These are phyloP conservation scores for Phyllostachys edulis DNA, from an alignment of 176 grass and related monocot species.

Conservation along the genomic window DNA sequence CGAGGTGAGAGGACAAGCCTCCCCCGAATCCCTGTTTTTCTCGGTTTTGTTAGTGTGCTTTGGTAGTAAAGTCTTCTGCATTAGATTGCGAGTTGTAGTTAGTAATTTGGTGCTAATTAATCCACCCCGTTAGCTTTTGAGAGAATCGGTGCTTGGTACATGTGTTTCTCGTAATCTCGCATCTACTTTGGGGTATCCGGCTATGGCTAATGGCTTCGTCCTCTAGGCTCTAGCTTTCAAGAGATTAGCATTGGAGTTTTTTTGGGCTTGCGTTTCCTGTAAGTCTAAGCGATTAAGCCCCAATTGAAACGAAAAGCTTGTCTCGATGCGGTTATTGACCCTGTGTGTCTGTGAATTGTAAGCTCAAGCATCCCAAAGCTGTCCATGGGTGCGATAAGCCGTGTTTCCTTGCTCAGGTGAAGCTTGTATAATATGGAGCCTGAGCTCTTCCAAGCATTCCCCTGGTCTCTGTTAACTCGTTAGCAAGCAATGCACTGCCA, in stretches of 20 bases:
- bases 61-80: neutral
- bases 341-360: neutral
- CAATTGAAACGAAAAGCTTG: neutral
- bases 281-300: neutral
- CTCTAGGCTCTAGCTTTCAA: neutral
- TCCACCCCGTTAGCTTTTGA: neutral
- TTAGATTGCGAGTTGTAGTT: neutral
- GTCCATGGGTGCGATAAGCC: neutral
- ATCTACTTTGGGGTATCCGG: neutral
- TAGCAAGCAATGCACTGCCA: neutral
- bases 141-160: neutral
- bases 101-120: neutral
- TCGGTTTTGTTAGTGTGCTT: neutral
- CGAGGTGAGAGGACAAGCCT: slow-evolving; percentile 47
- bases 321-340: neutral
- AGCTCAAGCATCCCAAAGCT: neutral
- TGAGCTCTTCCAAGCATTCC: neutral
- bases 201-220: neutral
- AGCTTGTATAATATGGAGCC: neutral
- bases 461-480: neutral
- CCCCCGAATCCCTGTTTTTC: neutral
- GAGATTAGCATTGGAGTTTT: too few species aligned
- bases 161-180: neutral
- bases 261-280: neutral
- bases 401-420: neutral